Base-by-base conservation (phyloP, 805 yeast genomes). In the Candida germanica region DNA sequence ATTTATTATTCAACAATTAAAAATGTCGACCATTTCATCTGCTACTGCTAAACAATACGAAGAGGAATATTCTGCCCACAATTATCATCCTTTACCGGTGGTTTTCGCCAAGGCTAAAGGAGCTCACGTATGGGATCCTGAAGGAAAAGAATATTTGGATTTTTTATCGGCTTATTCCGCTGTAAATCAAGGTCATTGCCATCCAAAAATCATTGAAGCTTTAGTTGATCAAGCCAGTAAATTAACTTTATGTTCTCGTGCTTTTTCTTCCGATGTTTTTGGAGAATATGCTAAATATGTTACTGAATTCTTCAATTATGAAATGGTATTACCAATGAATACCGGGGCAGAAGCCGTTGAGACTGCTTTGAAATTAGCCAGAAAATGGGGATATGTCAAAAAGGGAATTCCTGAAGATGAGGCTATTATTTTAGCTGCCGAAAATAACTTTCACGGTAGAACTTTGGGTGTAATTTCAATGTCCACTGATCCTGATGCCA, bases 301-400 rank as follows among this genome's bases (percentile, higher is more conserved):
- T 42, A 87, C 96, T 36, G 93, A 88, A 58, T 89, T 68, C 58
- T 91, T 91, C 69, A 75, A 80, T 56, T 91, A 87, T 64, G 98
- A 91, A 54, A 81, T 79, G 83, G 91, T 91, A 8, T 70, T 91
- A 58, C 98, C 98, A 48, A 91, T 89, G 97, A 91, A 91, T 71
- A 91, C 98, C 10, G 98, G 98, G 58, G 97, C 97, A 26, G 98
- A 91, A 68, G 98, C 98, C 7, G 98, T 91, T 27, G 98, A 91
- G 69, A 87, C 96, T 26, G 96, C 85, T 19, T 71, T 91, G 58
- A 91, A 91, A 64, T 70, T 91, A 42, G 97, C 97, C 34, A 82
- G 98, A 75, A 82, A 91, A 70, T 91, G 98, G 98, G 98, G 97
- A 38, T 91, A 89, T 70, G 74, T 73, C 52, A 79, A 78, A 60